These are phyloP conservation scores for Knoxdaviesia proteae DNA, from an alignment of 2,329 filamentous ascomycete genomes.

Conservation along the genomic window DNA sequence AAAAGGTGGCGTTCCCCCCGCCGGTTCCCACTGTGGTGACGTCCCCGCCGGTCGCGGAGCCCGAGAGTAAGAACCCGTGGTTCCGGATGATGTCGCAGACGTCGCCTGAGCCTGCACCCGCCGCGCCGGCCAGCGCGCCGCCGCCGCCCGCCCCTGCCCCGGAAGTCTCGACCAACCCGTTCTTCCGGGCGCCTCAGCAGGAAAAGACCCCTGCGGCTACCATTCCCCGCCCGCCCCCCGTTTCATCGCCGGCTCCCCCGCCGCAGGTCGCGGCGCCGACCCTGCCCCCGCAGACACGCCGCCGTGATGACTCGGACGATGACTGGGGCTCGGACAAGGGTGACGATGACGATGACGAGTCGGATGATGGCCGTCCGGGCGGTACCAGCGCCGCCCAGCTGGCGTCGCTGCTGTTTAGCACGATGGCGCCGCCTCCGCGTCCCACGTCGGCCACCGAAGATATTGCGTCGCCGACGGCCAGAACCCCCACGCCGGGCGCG, in stretches of 20 bases:
- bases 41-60: constrained; percentile 33
- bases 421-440: constrained; percentile 71
- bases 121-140: constrained; percentile 21
- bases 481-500: constrained; percentile 15
- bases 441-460: constrained; percentile 67
- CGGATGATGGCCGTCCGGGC: constrained; percentile 58
- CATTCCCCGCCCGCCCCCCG: constrained; percentile 2
- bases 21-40: constrained; percentile 28
- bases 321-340: constrained; percentile 70
- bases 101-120: constrained; percentile 21
- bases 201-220: constrained; percentile 25
- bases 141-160: constrained; percentile 15
- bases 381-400: constrained; percentile 76
- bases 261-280: constrained; percentile 24
- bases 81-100: constrained; percentile 69
- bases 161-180: constrained; percentile 76
- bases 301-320: constrained; percentile 49
- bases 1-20: constrained; percentile 16
- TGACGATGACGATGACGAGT: constrained; percentile 42
- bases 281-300: constrained; percentile 28
- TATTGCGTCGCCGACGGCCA: constrained; percentile 17
- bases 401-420: constrained; percentile 86
- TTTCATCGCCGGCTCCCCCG: constrained; percentile 11
- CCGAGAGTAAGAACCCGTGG: constrained; percentile 86
- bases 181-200: constrained; percentile 59